Evolutionary conservation across 768 basidiomycete species (phyloP), one percentile per base, ranked within the genome.

Genomic region (Kwoniella sp.): DNA sequence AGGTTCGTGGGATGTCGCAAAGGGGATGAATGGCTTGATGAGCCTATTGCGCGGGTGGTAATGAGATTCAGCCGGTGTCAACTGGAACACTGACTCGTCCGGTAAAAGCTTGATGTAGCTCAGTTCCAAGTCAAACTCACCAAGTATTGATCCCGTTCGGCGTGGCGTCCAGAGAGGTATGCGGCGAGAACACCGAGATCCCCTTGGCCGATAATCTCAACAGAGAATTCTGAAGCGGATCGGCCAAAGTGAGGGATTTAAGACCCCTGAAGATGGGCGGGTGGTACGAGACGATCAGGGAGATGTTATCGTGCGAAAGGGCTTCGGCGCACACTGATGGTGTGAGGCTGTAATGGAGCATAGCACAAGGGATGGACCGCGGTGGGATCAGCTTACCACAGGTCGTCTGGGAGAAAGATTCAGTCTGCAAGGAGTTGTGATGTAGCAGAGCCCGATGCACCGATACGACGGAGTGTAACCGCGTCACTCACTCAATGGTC

Each of bases 131-230:
- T 28, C 5, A 9, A 2, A 72, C 72, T 30, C 22, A 85, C 90
- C 91, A 96, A 81, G 94, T 92, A 75, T 95, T 96, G 58, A 95
- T 86, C 0, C 95, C 94, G 4, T 86, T 90, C 71, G 86, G 85
- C 1, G 90, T 87, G n/a, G 85, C 85, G 81, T 98, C 95, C 20
- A 96, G 85, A 0, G 92, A 87, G 0, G 90, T 92, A 81, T 98
- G 95, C 1, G 95, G 92, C 45, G 85, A 86, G 82, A 90, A 95
- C 4, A 97, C 85, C 0, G 89, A 90, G 61, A 97, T 88, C 0
- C 93, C 93, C 13, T 86, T 84, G 0, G 91, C 88, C 0, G 89
- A 88, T 67, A 93, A 91, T 61, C 83, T 85, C 4, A 98, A 85
- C 25, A 98, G 84, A 3, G 89, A 90, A 1, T 86, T 79, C 81